Evolutionary conservation across 192 early-diverging fungal genomes (phyloP), one percentile per base, ranked within the genome.

Genomic region (Coemansia erecta): DNA sequence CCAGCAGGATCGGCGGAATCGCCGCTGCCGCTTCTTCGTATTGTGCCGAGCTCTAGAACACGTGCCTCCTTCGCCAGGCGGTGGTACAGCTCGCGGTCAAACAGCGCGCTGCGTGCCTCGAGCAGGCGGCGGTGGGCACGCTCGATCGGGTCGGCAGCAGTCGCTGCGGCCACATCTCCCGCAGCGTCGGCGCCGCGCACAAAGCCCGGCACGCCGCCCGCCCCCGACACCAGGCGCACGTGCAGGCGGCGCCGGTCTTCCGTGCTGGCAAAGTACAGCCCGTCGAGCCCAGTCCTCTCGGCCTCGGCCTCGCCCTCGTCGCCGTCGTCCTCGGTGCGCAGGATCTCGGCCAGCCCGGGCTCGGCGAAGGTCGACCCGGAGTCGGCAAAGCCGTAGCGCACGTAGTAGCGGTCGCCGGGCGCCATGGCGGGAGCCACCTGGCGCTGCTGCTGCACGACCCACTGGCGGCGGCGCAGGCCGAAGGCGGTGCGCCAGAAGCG

Each of bases 71-170:
- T 60, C 58, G 69, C 64, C 31, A 78, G 66, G 1, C 75, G 50
- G 42, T 72, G 53, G 56, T 65, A 72, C 59, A 78, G 59, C 59
- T 78, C 75, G 46, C 70, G 66, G 51, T 78, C 75, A 53, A 72
- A 78, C 52, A 61, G 10, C 1, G 59, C 60, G 19, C 52, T 40
- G 0, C 67, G 58, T 8, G 75, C 66, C 0, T 19, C 13, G 12
- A 65, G 55, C 43, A 72, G 66, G 22, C 62, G 46, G 12, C 18
- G 41, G 48, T 78, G 69, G 22, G 66, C 53, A 13, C 60, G 60
- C 26, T 71, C 74, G n/a, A 63, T 63, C 7, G 22, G 7, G 8
- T 24, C 53, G 33, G 18, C 53, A 3, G n/a, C 18, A 11, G 60
- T 33, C 8, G 33, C 9, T 9, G 45, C 4, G n/a, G n/a, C n/a